Evolutionary conservation across 2,329 filamentous ascomycete genomes (phyloP).

Genomic region (Phoma herbarum): DNA sequence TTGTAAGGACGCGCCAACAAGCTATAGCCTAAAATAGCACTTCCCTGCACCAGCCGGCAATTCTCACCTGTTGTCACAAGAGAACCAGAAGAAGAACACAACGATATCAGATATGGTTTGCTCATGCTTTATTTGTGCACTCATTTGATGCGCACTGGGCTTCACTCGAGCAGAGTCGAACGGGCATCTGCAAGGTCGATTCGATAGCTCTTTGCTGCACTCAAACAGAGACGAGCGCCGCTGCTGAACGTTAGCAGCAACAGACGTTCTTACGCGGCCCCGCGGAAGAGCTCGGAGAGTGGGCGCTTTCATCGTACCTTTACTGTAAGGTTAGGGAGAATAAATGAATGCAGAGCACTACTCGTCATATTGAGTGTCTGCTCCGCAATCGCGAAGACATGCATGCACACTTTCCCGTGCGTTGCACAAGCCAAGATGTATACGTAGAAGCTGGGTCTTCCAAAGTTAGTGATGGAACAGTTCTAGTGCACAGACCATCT

Average conservation of each 20-base stretch:
- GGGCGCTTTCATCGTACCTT: constrained; percentile 15
- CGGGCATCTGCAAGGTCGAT: neutral
- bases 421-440: no score
- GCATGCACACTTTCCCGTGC: no score
- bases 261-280: neutral
- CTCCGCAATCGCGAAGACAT: no score
- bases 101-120: neutral
- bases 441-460: no score
- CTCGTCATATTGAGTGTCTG: no score
- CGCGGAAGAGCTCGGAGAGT: neutral
- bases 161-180: neutral
- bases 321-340: constrained; percentile 11
- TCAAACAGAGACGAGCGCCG: neutral
- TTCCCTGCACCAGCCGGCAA: constrained; percentile 16
- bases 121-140: neutral
- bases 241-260: neutral
- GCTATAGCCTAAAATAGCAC: constrained; percentile 32
- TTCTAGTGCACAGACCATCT: no score
- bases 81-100: neutral
- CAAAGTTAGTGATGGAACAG: no score
- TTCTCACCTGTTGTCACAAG: neutral
- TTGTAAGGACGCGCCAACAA: constrained; percentile 31
- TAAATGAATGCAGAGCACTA: no score
- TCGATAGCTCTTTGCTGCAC: neutral
- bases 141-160: constrained; percentile 1